Evolutionary conservation across 441 rosid species (phyloP), one percentile per base, ranked within the genome.

Genomic region (Kokia cookei): DNA sequence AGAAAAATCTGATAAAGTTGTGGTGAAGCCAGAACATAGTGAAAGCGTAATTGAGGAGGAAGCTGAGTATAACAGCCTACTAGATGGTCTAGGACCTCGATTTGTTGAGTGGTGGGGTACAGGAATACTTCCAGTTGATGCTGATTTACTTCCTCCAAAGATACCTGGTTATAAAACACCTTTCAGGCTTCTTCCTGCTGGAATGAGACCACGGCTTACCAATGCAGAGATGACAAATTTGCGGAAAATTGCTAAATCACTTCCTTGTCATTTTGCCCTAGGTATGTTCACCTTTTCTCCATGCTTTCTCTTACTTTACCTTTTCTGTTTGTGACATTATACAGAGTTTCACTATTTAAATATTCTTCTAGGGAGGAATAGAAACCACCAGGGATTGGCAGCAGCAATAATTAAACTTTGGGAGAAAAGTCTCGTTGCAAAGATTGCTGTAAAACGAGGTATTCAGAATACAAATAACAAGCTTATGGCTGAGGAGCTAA

Each of bases 101-200:
- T 96, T 92, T 71, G 90, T 89, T 32, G 99, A 89, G 82, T 94
- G 96, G 93, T 96, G 99, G 99, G 99, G 99, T 61, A 96, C 96
- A 9, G 98, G 99, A 71, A 81, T 96, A 35, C 91, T 94, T 71
- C 99, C 98, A 1, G 97, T 96, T 67, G 91, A 96, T 85, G 98
- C 98, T 27, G 98, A 93, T 86, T 83, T 89, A 59, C 97, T 96
- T 81, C 96, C 98, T 80, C 86, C 81, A 62, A 88, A 85, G 64
- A 70, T 96, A 86, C 88, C 94, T 29, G 95, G 86, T 68, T 96
- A 91, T 74, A 92, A 89, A 78, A 91, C 99, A 26, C 99, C 99
- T 42, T 90, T 88, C 70, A 94, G 99, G 85, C 88, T 93, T 85
- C 99, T 96, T 82, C 99, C 99, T 71, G 83, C 90, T 22, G 95